These are phyloP conservation scores for Mesembryanthemum crystallinum DNA, from an alignment of 148 eudicot species.

Conservation along the genomic window DNA sequence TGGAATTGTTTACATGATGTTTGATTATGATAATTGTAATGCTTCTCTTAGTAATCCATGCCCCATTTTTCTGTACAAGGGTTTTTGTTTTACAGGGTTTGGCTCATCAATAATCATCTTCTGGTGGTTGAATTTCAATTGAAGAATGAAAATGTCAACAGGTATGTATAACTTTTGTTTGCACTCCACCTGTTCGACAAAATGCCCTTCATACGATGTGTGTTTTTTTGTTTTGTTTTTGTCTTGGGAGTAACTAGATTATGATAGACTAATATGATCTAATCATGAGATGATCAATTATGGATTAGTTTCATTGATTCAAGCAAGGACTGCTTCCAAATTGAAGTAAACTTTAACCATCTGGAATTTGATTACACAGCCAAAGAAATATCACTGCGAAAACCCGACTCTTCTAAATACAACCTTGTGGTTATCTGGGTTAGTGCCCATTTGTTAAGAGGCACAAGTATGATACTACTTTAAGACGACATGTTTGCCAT, in stretches of 20 bases:
- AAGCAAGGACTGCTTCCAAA: background rate
- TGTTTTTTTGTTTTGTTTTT: too few species aligned
- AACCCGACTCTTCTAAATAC: background rate
- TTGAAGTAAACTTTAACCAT: background rate
- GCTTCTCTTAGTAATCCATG: background rate
- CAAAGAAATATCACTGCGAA: background rate
- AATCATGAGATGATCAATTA: too few species aligned
- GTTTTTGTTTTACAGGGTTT: background rate
- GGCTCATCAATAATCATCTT: background rate
- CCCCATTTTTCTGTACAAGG: background rate
- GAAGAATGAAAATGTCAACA: background rate
- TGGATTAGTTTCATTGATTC: background rate
- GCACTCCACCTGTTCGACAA: constrained; percentile 1
- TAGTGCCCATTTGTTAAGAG: too few species aligned
- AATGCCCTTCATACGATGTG: constrained; percentile 2
- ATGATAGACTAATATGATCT: too few species aligned
- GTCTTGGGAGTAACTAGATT: too few species aligned
- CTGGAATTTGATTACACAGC: background rate
- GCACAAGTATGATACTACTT: too few species aligned
- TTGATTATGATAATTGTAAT: background rate
- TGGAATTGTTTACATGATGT: background rate
- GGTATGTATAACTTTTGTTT: background rate
- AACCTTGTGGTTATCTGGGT: background rate
- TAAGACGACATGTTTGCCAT: too few species aligned
- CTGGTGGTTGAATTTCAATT: background rate